These are phyloP conservation scores for Gardenia jasminoides DNA, from an alignment of 257 asterid genomes.

Conservation along the genomic window DNA sequence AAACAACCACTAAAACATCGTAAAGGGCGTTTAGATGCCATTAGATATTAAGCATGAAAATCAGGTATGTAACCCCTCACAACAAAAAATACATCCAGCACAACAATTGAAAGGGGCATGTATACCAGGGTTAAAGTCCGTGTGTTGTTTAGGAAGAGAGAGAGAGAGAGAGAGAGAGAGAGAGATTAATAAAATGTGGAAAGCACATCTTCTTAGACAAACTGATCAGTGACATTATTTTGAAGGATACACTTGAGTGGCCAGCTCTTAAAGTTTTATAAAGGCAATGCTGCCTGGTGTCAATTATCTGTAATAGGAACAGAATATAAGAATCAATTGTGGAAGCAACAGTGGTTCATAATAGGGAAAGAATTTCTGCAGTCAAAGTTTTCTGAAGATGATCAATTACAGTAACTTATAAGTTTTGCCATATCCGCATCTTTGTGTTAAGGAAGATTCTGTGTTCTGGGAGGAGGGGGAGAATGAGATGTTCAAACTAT, in stretches of 20 bases:
- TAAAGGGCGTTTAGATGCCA: background rate
- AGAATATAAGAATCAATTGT: constrained; percentile 20
- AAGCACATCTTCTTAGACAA: constrained; percentile 13
- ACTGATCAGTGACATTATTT: background rate
- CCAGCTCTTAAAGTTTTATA: constrained; percentile 91
- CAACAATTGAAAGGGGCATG: background rate
- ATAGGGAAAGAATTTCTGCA: background rate
- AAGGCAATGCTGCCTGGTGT: constrained; percentile 66
- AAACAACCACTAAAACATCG: background rate
- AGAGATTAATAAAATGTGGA: background rate
- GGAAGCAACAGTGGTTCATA: background rate
- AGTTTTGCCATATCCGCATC: background rate
- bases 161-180: constrained; percentile 5
- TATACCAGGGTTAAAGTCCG: background rate
- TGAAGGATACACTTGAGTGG: constrained; percentile 79
- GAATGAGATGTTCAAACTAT: background rate
- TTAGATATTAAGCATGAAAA: background rate
- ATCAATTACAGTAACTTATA: background rate
- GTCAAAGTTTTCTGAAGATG: background rate
- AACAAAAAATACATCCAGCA: background rate
- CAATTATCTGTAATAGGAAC: constrained; percentile 67
- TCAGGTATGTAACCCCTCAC: too few species aligned
- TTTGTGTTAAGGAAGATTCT: background rate
- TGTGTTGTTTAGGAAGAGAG: background rate
- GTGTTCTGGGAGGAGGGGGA: background rate